Evolutionary conservation across 192 early-diverging fungal genomes (phyloP), one percentile per base, ranked within the genome.

Genomic region (Coemansia brasiliensis): DNA sequence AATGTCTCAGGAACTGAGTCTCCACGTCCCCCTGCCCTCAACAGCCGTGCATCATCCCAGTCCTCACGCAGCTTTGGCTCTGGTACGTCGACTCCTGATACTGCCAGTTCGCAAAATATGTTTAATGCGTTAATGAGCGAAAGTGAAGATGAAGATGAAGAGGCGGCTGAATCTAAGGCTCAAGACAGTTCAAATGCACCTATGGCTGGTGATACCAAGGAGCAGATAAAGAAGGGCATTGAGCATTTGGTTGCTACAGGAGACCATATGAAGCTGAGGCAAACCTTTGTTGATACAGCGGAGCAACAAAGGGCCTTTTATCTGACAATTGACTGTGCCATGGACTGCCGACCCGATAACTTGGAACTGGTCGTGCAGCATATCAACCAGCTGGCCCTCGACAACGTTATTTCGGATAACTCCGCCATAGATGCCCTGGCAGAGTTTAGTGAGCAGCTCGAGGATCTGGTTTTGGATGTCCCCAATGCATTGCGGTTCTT

Each of bases 381-480:
- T 3, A 52, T 87, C 52, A 72, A 67, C 37, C 66, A 63, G 29
- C 60, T 88, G 37, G 11, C 57, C 11, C 12, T 42, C 3, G 64
- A 83, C n/a, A 53, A 61, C 5, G 46, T 82, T 29, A 44, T 87
- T 11, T 25, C 72, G 29, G 29, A 35, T 4, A 69, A 81, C 35
- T 56, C 78, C 3, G 59, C 83, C 45, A 69, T 83, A 26, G 54
- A 46, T 20, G 82, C 69, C 24, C 66, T 84, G 43, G 60, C 70
- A 5, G 67, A 69, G 17, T 65, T 66, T 9, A 52, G 76, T 42
- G 84, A 81, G 25, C 43, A 74, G 49, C 58, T 88, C 26, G 80
- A 86, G 16, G 91, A 93, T 51, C 46, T 87, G 13, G 82, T 74
- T 2, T 67, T 81, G 43, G 89, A 91, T 70, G 82, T 81, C 5